These are phyloP conservation scores for Stipa capillata DNA, from an alignment of 176 grass and related monocot species.

Conservation along the genomic window DNA sequence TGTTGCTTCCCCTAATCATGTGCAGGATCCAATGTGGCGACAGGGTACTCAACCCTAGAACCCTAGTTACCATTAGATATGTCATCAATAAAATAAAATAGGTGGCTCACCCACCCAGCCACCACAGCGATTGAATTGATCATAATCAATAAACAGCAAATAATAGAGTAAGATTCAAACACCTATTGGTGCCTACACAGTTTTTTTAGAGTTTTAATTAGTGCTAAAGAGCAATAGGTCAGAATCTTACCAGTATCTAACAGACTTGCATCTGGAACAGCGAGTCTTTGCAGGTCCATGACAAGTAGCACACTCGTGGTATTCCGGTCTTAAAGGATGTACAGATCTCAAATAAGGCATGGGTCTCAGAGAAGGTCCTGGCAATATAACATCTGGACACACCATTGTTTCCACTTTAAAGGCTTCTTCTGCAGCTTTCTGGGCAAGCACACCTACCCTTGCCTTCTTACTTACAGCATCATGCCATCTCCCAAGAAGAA, in stretches of 20 bases:
- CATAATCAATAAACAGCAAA: neutral
- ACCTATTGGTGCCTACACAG: neutral
- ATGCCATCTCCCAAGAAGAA: conserved; percentile 91
- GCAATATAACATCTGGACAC: conserved; percentile 45
- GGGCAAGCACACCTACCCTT: conserved; percentile 61
- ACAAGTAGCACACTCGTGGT: conserved; percentile 90
- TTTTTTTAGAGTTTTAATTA: conserved; percentile 3
- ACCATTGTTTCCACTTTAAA: conserved; percentile 69
- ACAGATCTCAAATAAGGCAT: conserved; percentile 45
- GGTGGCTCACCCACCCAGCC: neutral
- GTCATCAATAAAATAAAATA: neutral
- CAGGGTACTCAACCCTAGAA: neutral
- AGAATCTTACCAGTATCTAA: conserved; percentile 90
- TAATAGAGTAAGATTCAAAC: neutral
- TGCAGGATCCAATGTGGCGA: neutral
- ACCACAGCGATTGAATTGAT: neutral
- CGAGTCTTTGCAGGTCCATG: conserved; percentile 82
- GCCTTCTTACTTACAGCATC: conserved; percentile 62
- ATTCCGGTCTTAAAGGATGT: conserved; percentile 38
- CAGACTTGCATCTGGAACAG: conserved; percentile 94
- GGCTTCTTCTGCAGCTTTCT: conserved; percentile 70
- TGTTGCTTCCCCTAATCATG: neutral
- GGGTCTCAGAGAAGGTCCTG: conserved; percentile 44
- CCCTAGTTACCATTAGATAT: neutral
- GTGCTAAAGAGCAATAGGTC: neutral